Evolutionary conservation across 1,139 yeast genomes (phyloP), one percentile per base, ranked within the genome.

Genomic region (Ashbya aceris): DNA sequence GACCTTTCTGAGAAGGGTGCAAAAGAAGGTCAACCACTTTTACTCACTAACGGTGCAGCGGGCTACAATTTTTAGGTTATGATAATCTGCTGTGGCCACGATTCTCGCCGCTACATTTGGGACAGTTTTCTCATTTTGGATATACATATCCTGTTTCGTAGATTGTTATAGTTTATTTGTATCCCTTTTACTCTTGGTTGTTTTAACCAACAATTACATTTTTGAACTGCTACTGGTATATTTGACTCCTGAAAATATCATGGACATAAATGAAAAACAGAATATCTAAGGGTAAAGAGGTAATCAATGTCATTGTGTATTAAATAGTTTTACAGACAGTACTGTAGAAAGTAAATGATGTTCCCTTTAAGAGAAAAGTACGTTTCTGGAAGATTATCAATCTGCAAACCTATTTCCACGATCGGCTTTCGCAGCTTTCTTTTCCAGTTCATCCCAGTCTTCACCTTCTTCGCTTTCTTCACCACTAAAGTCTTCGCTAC

Each of bases 371-470:
- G 31, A 12, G 11, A 12, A 29, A 3, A 29, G 11, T 29, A 32
- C 20, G 4, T 13, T 11, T 11, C 12, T 32, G 35, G 35, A 34
- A 34, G 37, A 23, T 17, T 8, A 26, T 42, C 38, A 60, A 38
- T 61, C 65, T 40, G 52, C 55, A 40, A 47, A 58, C 17, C 49
- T 54, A 40, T 58, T 61, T n/a, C 47, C 59, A 45, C 62, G 60
- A 45, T 65, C 68, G 17, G 66, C 68, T 39, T 56, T 65, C 4
- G 70, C 85, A 31, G 84, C 84, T 58, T 77, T 79, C 56, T 68
- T 74, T 54, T 79, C 87, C 68, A 79, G 65, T 53, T 78, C 84
- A 55, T 79, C 86, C 83, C 85, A 79, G 50, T 79, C 85, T 42
- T 80, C 86, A 40, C 81, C 84, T 40, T 75, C 80, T 40, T 71